Conservation (phyloP, 768 basidiomycete genomes). For the Myochromella boudieri region DNA sequence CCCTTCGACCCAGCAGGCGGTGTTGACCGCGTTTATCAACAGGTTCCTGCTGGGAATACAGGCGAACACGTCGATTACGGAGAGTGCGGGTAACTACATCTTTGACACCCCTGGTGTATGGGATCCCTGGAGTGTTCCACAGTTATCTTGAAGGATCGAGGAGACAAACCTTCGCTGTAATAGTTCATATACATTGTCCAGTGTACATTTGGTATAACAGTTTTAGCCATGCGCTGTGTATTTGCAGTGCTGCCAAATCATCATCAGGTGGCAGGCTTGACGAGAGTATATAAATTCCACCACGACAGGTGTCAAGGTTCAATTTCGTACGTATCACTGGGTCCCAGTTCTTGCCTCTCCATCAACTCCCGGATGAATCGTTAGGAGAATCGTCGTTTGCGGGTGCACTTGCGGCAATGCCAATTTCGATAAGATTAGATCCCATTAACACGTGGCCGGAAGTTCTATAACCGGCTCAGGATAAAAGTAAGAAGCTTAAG, state of each 20-base stretch:
- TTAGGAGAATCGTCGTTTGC: too few species aligned
- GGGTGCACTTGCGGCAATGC: not conserved
- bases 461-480: not conserved
- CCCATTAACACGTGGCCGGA: not conserved
- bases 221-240: too few species aligned
- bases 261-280: too few species aligned
- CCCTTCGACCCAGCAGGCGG: conserved; percentile 42
- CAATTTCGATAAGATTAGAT: conserved; percentile 1
- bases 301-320: too few species aligned
- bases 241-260: too few species aligned
- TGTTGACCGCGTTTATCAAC: conserved; percentile 52
- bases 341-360: too few species aligned
- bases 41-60: conserved; percentile 48
- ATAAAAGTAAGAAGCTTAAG: not conserved
- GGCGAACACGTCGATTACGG: conserved; percentile 45
- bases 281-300: too few species aligned
- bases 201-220: too few species aligned
- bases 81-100: conserved; percentile 33
- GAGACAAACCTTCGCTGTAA: not conserved
- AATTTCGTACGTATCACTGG: too few species aligned
- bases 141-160: not conserved
- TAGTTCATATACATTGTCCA: too few species aligned
- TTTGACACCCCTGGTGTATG: conserved; percentile 2
- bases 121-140: conserved; percentile 8
- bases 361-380: too few species aligned